Conservation (phyloP, 108 stramenopile genomes). For the Asterionellopsis glacialis region DNA sequence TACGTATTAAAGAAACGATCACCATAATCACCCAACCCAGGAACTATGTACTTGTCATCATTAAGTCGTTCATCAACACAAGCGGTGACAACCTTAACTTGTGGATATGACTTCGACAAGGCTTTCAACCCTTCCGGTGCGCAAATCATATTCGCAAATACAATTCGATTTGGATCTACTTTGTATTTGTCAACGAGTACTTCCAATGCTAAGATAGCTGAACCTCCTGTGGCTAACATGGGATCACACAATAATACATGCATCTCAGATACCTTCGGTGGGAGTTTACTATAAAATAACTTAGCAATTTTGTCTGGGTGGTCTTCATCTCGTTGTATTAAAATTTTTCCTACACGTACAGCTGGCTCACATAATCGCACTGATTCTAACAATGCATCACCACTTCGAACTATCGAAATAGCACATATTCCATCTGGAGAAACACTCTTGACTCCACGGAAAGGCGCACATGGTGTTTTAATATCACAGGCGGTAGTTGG, state of each 20-base stretch:
- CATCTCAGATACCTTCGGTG: conserved; percentile 64
- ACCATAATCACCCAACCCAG: conserved; percentile 94
- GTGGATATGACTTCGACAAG: conserved; percentile 49
- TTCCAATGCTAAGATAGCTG: conserved; percentile 78
- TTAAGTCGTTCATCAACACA: conserved; percentile 89
- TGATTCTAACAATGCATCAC: conserved; percentile 86
- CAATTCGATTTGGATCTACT: conserved; percentile 62
- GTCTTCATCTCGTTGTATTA: conserved; percentile 96
- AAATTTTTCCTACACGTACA: conserved; percentile 86
- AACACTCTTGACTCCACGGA: conserved; percentile 35
- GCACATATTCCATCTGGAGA: conserved; percentile 50
- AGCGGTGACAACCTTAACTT: conserved; percentile 84
- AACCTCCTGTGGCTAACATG: conserved; percentile 98
- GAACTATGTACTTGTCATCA: conserved; percentile 93
- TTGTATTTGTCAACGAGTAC: conserved; percentile 50
- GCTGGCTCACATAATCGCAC: conserved; percentile 78
- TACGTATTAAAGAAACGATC: conserved; percentile 4
- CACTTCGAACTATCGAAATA: conserved; percentile 92
- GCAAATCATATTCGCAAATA: conserved; percentile 94
- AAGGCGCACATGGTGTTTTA: conserved; percentile 73
- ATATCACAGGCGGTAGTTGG: conserved; percentile 40
- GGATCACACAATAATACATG: conserved; percentile 93
- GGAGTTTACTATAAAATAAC: conserved; percentile 92
- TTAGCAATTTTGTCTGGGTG: conserved; percentile 74
- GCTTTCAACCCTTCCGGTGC: conserved; percentile 91